Evolutionary conservation across 108 stramenopile genomes (phyloP).

Genomic region (Parmales sp.): DNA sequence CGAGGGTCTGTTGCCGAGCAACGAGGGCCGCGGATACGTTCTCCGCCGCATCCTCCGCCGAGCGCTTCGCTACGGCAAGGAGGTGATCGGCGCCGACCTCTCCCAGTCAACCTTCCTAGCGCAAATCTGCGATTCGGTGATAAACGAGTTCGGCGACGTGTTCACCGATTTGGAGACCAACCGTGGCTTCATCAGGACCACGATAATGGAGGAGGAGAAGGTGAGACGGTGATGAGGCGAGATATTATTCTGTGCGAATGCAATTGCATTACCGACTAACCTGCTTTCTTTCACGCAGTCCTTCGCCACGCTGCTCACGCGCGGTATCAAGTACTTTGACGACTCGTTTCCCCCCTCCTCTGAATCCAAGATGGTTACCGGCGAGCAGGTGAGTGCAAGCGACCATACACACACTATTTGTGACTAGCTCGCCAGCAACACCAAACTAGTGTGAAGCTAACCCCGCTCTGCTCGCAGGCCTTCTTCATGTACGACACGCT

Average conservation of each 20-base stretch:
- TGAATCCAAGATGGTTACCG: conserved; percentile 49
- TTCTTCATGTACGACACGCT: conserved; percentile 91
- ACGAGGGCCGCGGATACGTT: conserved; percentile 95
- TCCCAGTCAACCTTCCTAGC: neutral
- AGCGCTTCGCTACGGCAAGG: conserved; percentile 93
- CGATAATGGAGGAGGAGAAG: conserved; percentile 80
- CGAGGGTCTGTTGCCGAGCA: conserved; percentile 89
- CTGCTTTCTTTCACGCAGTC: too few relatives aligned
- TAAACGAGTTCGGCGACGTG: conserved; percentile 78
- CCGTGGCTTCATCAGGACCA: conserved; percentile 62
- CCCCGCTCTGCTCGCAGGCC: conserved; percentile 37
- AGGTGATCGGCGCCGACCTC: conserved; percentile 70
- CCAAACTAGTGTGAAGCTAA: neutral
- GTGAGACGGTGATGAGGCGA: too few relatives aligned
- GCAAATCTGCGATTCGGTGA: conserved; percentile 36
- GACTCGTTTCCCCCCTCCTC: conserved; percentile 21
- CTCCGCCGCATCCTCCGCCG: conserved; percentile 84
- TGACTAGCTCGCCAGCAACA: too few relatives aligned
- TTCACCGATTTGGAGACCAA: conserved; percentile 83
- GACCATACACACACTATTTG: too few relatives aligned
- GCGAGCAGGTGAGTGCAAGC: too few relatives aligned
- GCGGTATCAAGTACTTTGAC: conserved; percentile 84
- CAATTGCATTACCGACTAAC: too few relatives aligned
- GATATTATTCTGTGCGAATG: too few relatives aligned
- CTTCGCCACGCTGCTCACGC: conserved; percentile 83